Conservation (phyloP, 768 basidiomycete species). For the Terana coerulea region DNA sequence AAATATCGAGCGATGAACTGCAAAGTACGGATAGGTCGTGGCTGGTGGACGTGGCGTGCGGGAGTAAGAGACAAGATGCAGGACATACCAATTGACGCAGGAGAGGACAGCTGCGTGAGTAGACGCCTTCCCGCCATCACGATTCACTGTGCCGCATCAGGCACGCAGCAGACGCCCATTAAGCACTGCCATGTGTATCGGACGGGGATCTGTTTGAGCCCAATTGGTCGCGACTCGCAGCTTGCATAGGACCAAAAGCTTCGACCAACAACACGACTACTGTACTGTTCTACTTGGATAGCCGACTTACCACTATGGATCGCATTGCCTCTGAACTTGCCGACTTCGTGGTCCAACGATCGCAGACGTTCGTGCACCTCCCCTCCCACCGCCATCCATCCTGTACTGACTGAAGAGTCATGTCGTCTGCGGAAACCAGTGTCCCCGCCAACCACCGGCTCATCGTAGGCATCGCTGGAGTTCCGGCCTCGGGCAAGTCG, state of each 20-base stretch:
- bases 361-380: slow-evolving; percentile 21
- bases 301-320: slow-evolving; percentile 38
- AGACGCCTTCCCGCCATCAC: no score
- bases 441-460: slow-evolving; percentile 39
- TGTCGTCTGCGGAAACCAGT: slow-evolving; percentile 12
- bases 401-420: neutral
- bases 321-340: slow-evolving; percentile 37
- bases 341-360: slow-evolving; percentile 30
- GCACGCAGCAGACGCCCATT: no score
- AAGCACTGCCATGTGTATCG: no score
- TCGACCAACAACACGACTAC: no score
- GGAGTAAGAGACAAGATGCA: neutral
- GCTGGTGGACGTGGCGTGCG: neutral
- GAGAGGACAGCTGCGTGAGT: neutral
- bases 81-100: no score
- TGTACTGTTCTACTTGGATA: no score
- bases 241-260: no score
- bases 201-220: no score
- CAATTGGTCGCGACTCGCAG: no score
- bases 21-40: neutral
- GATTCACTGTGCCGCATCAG: no score
- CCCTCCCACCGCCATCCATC: neutral
- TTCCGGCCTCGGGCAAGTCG: slow-evolving; percentile 88
- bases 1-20: neutral
- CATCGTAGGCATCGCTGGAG: slow-evolving; percentile 69